phyloP scores from a whole-genome alignment of 345 rosid species.

The Citrus maxima region DNA sequence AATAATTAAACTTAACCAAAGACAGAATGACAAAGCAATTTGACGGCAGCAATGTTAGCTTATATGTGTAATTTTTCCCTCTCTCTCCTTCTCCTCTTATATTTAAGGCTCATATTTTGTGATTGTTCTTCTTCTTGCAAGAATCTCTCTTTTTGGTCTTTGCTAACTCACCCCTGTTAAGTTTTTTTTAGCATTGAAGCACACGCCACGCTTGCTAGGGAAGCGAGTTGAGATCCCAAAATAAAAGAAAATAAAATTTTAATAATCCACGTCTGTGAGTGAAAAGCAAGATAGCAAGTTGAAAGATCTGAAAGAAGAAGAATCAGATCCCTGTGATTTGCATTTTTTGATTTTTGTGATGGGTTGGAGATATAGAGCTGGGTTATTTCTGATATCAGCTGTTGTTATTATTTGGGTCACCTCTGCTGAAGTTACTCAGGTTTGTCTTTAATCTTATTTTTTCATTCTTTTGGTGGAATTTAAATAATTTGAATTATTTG shows the following conservation, averaged over 20 bases:
- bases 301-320: constrained; percentile 20
- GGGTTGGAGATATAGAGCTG: constrained; percentile 90
- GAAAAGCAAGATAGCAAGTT: neutral
- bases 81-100: neutral
- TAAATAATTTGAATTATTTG: neutral
- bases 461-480: neutral
- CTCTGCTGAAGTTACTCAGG: constrained; percentile 94
- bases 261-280: neutral
- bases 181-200: constrained; percentile 10
- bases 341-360: constrained; percentile 30
- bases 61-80: neutral
- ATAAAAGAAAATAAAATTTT: too few species aligned
- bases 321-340: neutral
- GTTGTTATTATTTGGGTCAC: constrained; percentile 94
- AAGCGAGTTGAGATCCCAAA: constrained; percentile 16
- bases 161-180: neutral
- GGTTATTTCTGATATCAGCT: constrained; percentile 75
- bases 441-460: constrained; percentile 8
- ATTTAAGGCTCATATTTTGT: neutral
- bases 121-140: neutral
- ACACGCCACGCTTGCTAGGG: neutral
- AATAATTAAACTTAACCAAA: neutral
- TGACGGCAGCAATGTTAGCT: neutral
- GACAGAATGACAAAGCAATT: neutral
- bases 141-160: neutral